Evolutionary conservation across 1,284 basidiomycete species (phyloP).

Genomic region (Schizopora paradoxa): DNA sequence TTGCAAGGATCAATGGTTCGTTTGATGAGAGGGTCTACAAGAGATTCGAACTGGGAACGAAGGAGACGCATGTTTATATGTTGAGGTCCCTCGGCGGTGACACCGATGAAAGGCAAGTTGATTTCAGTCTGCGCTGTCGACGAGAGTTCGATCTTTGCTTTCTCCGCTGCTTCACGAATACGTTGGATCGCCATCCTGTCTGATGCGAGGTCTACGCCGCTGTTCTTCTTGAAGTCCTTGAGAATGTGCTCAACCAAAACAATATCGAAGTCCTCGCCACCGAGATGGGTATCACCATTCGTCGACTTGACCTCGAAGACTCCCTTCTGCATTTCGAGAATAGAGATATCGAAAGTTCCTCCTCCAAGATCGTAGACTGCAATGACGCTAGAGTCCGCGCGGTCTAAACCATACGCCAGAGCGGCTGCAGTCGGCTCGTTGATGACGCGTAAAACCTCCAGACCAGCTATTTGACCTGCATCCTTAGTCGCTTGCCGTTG

Average conservation of each 20-base stretch:
- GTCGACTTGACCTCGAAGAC: slow-evolving; percentile 99
- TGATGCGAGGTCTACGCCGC: slow-evolving; percentile 72
- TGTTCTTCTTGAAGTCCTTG: slow-evolving; percentile 92
- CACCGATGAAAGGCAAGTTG: slow-evolving; percentile 96
- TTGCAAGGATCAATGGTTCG: slow-evolving; percentile 96
- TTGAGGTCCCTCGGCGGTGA: slow-evolving; percentile 90
- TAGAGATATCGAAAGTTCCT: slow-evolving; percentile 97
- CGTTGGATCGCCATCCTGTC: slow-evolving; percentile 99
- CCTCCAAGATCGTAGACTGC: slow-evolving; percentile 96
- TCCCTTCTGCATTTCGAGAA: slow-evolving; percentile 98
- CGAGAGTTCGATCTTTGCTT: slow-evolving; percentile 98
- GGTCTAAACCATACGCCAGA: slow-evolving; percentile 93
- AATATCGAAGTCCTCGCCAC: slow-evolving; percentile 98
- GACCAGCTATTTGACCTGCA: slow-evolving; percentile 93
- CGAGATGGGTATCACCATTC: slow-evolving; percentile 97
- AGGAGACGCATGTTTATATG: slow-evolving; percentile 92
- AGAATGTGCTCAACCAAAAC: slow-evolving; percentile 85
- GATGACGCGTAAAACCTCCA: slow-evolving; percentile 97
- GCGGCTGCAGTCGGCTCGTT: slow-evolving; percentile 99
- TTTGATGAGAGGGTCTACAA: slow-evolving; percentile 80
- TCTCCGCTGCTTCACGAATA: slow-evolving; percentile 97
- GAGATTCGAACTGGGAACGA: slow-evolving; percentile 85
- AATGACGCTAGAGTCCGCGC: slow-evolving; percentile 77
- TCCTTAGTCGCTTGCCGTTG: slow-evolving; percentile 98
- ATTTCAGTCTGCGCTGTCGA: slow-evolving; percentile 92